Base-by-base conservation (phyloP, 31 red algal genomes). In the Odonthalia washingtoniensis region DNA sequence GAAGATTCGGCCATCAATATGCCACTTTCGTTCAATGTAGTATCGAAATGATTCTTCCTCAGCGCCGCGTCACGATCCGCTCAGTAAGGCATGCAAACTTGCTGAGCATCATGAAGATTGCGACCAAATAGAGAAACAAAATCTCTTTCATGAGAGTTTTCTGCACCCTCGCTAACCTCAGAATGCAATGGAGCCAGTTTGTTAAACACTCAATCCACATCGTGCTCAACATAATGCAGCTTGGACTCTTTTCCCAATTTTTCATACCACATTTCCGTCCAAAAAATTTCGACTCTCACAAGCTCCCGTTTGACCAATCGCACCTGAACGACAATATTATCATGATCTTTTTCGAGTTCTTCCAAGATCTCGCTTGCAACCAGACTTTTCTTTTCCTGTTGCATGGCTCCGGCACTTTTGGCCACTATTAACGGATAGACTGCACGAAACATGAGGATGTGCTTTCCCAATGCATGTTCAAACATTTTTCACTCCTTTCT, bases 201-300 rank as follows among this genome's bases (percentile, higher is more conserved):
- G 42, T 96, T 90, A 44, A 99, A 38, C 97, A 99, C 96, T 40
- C 89, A 94, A 44, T 76, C 83, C 40, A 90, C 79, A 84, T 99
- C 88, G 44, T 95, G 73, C 42, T 99, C 95, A 17, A 95, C 89
- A 44, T 95, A 96, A 60, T 95, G 95, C 5, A 95, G 70, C 65
- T 94, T 90, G 28, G 95, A 97, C 3, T 94, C 97, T 65, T 99
- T 94, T 80, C 96, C 97, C 37, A 99, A 76, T n/a, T 81, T 74
- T 83, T 99, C 97, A 68, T 89, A 91, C 97, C 97, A 99, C 77
- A 95, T 93, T 65, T 99, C 97, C 21, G 86, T 83, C 94, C 94
- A 96, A 37, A 99, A 82, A 18, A 99, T 92, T 12, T 94, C 97
- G 21, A 95, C 92, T n/a, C 97, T 90, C 0, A 95, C 91, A 1